Percentiles rank a stretch among this genome's conserved stretches.
Evolutionary conservation across 257 asterid species (phyloP).

Genomic region (Salvia splendens): DNA sequence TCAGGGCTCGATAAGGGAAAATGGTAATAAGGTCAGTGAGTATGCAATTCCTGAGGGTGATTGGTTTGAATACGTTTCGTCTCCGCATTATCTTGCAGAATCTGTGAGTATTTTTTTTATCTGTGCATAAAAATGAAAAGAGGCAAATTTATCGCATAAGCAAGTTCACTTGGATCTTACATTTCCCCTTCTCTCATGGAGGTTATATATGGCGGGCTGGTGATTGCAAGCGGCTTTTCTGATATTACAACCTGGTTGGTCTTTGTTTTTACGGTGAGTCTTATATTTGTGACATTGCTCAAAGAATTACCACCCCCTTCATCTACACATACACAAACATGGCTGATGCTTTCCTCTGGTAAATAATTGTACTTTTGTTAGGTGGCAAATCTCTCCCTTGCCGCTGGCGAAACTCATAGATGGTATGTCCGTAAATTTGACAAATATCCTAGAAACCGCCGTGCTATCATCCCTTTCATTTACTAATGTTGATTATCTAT

Average conservation of each 20-base stretch:
- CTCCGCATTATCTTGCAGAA: constrained; percentile 95
- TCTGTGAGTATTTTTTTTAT: constrained; percentile 47
- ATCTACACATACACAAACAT: not conserved
- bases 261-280: constrained; percentile 68
- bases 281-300: not conserved
- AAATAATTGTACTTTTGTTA: constrained; percentile 35
- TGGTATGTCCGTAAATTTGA: constrained; percentile 85
- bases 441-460: constrained; percentile 69
- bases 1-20: constrained; percentile 75
- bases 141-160: not conserved
- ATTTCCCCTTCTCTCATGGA: constrained; percentile 35
- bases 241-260: constrained; percentile 77
- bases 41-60: constrained; percentile 77
- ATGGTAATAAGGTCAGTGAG: constrained; percentile 36
- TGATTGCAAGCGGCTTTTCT: constrained; percentile 73
- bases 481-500: constrained; percentile 30
- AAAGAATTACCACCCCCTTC: constrained; percentile 2
- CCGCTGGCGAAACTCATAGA: constrained; percentile 79
- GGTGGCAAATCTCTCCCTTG: constrained; percentile 78
- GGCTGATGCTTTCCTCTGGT: constrained; percentile 4
- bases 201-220: constrained; percentile 79
- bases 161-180: constrained; percentile 1
- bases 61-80: constrained; percentile 91
- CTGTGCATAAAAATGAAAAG: not conserved
- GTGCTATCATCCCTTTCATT: constrained; percentile 61